Conservation (phyloP, 257 asterid genomes). For the Lithospermum erythrorhizon region DNA sequence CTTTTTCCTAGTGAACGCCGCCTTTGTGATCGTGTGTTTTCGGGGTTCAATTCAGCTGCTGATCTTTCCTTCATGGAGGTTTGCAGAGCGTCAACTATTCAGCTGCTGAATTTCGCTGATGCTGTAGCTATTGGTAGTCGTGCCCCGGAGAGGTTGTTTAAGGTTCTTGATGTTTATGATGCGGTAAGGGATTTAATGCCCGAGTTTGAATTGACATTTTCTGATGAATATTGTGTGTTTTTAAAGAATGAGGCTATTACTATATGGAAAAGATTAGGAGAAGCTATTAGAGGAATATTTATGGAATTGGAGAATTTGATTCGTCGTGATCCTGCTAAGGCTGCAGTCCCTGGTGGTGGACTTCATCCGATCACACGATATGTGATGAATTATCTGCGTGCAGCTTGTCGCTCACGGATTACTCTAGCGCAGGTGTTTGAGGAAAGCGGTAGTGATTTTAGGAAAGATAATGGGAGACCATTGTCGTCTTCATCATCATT, state of each 20-base stretch:
- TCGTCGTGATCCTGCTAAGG: constrained; percentile 81
- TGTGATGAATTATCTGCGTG: constrained; percentile 91
- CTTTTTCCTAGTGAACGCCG: constrained; percentile 91
- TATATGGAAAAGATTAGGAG: constrained; percentile 86
- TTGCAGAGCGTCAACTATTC: constrained; percentile 72
- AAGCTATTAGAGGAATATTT: constrained; percentile 73
- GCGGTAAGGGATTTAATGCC: constrained; percentile 82
- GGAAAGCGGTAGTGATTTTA: constrained; percentile 45
- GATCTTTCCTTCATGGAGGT: constrained; percentile 96
- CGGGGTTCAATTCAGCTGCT: constrained; percentile 51
- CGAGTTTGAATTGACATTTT: constrained; percentile 67
- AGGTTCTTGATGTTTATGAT: constrained; percentile 83
- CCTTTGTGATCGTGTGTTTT: constrained; percentile 71
- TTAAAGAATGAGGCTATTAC: constrained; percentile 71
- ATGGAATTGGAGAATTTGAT: constrained; percentile 94
- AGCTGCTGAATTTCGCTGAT: constrained; percentile 80
- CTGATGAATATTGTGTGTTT: constrained; percentile 66
- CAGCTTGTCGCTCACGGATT: constrained; percentile 74
- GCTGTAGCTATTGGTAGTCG: constrained; percentile 87
- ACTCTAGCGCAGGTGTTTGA: constrained; percentile 83
- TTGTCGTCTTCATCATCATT: constrained; percentile 46
- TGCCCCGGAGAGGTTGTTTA: constrained; percentile 89
- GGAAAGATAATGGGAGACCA: constrained; percentile 49
- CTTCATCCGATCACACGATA: constrained; percentile 91
- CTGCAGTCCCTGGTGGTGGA: constrained; percentile 81